Conservation (phyloP, 2,329 filamentous ascomycete genomes). For the Beauveria bassiana region DNA sequence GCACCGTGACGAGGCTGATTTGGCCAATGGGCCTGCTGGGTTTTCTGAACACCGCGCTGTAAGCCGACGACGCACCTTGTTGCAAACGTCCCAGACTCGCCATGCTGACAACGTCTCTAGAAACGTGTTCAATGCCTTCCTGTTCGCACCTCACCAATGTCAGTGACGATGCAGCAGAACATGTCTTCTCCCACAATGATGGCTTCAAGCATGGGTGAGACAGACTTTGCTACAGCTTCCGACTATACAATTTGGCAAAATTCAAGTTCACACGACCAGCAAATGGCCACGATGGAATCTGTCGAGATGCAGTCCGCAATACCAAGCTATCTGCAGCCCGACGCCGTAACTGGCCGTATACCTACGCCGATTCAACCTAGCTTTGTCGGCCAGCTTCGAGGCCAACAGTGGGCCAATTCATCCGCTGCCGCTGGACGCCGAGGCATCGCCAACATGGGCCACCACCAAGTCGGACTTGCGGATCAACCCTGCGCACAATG, state of each 20-base stretch:
- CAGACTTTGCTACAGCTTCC: slow-evolving; percentile 22
- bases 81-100: background rate
- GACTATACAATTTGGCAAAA: slow-evolving; percentile 6
- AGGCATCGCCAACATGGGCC: slow-evolving; percentile 30
- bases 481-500: slow-evolving; percentile 28
- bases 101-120: slow-evolving; percentile 22
- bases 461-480: slow-evolving; percentile 31
- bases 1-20: slow-evolving; percentile 38
- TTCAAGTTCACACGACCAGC: background rate
- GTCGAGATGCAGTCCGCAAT: slow-evolving; percentile 10
- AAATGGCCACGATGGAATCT: background rate
- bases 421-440: slow-evolving; percentile 24
- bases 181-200: slow-evolving; percentile 27
- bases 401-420: slow-evolving; percentile 37
- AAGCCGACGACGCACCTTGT: slow-evolving; percentile 16
- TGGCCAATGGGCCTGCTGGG: slow-evolving; percentile 29
- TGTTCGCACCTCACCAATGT: slow-evolving; percentile 36
- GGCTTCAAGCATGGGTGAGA: slow-evolving; percentile 32
- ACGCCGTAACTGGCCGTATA: slow-evolving; percentile 36
- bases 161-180: slow-evolving; percentile 24
- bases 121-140: slow-evolving; percentile 49
- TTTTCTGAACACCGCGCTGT: slow-evolving; percentile 46
- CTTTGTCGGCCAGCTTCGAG: slow-evolving; percentile 47
- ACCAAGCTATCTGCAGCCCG: slow-evolving; percentile 13
- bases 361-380: slow-evolving; percentile 53